Evolutionary conservation across 257 asterid genomes (phyloP).

Genomic region (Misopates orontium): DNA sequence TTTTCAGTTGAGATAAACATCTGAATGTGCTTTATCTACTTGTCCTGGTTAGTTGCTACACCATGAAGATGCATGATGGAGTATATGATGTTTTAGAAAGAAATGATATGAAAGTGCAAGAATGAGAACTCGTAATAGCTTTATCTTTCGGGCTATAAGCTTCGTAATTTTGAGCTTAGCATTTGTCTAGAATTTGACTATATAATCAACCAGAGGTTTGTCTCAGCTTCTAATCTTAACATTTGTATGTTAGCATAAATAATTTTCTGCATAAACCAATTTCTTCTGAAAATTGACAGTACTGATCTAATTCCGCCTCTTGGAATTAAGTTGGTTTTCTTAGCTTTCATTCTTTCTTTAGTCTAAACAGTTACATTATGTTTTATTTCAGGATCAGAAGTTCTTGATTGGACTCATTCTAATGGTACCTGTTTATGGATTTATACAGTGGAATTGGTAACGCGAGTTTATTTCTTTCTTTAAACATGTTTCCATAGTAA

Average conservation of each 20-base stretch:
- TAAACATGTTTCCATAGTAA: slow-evolving; percentile 7
- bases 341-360: slow-evolving; percentile 3
- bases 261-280: no score
- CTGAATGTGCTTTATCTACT: background rate
- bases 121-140: slow-evolving; percentile 12
- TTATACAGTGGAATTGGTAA: slow-evolving; percentile 93
- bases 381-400: slow-evolving; percentile 85
- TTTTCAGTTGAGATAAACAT: background rate
- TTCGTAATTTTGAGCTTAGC: no score
- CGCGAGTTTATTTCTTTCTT: slow-evolving; percentile 23
- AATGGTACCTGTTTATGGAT: slow-evolving; percentile 99
- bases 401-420: slow-evolving; percentile 88
- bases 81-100: background rate
- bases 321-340: slow-evolving; percentile 4
- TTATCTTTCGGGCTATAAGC: background rate
- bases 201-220: slow-evolving; percentile 94
- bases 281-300: slow-evolving; percentile 1
- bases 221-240: slow-evolving; percentile 13
- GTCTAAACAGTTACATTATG: slow-evolving; percentile 23
- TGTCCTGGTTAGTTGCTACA: background rate
- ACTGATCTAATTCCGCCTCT: background rate
- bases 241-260: no score
- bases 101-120: background rate
- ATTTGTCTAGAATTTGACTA: slow-evolving; percentile 72
- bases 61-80: slow-evolving; percentile 5